Evolutionary conservation across 2,329 filamentous ascomycete genomes (phyloP), one percentile per base, ranked within the genome.

Genomic region (Colletotrichum zoysiae): DNA sequence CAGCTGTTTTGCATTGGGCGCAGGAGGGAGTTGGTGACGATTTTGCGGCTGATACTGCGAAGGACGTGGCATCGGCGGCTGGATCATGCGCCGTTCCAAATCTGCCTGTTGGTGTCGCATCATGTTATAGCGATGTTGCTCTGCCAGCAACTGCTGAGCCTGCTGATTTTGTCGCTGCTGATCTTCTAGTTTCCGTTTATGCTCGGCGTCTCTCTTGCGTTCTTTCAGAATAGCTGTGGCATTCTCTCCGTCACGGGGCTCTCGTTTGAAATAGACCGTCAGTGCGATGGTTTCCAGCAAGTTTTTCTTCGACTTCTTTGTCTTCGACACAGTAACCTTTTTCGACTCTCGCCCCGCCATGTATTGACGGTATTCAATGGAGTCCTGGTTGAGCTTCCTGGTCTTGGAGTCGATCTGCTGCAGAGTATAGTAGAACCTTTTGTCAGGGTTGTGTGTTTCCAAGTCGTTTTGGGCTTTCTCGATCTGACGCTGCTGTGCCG

Each of bases 201-300:
- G 62, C 38, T 72, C 57, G 51, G 70, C 65, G 35, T 74, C 71
- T 23, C 35, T 74, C 33, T 77, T 70, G 48, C 71, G 65, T 20
- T 78, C 56, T 16, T 50, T 44, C 42, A 35, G 57, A 23, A 62
- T 71, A 38, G 67, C 74, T 64, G 79, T 53, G 51, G 76, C 76
- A 66, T 82, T 76, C 8, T 79, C 79, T 1, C 77, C 78, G 1
- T 74, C 72, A 30, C 77, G 78, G 1, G 84, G 85, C 3, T 77
- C 77, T 11, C 82, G 79, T 74, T 82, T 84, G 75, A 85, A 87
- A 76, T 86, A 87, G 14, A 81, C 83, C 1, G 81, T 85, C 53
- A 88, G 77, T 12, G 82, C 82, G 11, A 81, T 74, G 12, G 81
- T 80, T 74, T 86, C 82, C 18, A 76, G 76, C 53, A 71, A 48